Conservation (phyloP, 2,329 filamentous ascomycete genomes). For the Elsinoe australis region DNA sequence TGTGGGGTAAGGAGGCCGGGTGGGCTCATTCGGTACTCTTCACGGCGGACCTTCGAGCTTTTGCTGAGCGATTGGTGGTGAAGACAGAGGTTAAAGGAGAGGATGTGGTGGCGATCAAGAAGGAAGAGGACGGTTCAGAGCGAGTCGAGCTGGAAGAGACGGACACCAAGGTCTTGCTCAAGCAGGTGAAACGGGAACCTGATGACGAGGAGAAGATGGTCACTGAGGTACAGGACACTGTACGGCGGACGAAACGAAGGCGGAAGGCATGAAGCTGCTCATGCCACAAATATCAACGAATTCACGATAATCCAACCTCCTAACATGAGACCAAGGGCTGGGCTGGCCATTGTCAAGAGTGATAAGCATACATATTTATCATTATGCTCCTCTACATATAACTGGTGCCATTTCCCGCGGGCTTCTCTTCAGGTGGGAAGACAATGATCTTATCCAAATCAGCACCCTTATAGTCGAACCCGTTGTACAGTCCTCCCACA, state of each 20-base stretch:
- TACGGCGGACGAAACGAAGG: slow-evolving; percentile 32
- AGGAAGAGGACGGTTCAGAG: slow-evolving; percentile 19
- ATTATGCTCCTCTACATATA: no score
- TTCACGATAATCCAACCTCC: no score
- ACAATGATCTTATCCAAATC: slow-evolving; percentile 55
- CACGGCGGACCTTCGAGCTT: slow-evolving; percentile 81
- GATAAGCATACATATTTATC: no score
- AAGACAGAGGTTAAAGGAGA: slow-evolving; percentile 45
- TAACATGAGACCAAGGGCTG: no score
- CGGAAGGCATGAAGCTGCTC: slow-evolving; percentile 26
- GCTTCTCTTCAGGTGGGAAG: slow-evolving; percentile 45
- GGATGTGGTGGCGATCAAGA: slow-evolving; percentile 25
- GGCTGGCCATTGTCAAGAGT: no score
- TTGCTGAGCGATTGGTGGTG: slow-evolving; percentile 57
- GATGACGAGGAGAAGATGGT: slow-evolving; percentile 35
- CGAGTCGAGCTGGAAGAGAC: slow-evolving; percentile 28
- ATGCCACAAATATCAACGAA: no score
- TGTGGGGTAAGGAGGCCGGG: slow-evolving; percentile 91
- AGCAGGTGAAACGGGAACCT: slow-evolving; percentile 36
- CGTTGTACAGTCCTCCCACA: slow-evolving; percentile 51
- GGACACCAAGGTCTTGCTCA: slow-evolving; percentile 29
- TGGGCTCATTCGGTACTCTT: slow-evolving; percentile 98
- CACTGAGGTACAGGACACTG: slow-evolving; percentile 32
- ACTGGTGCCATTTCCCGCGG: neutral
- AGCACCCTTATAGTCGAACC: slow-evolving; percentile 49